These are phyloP conservation scores for Acanthamoeba sp. DNA, from an alignment of 208 protist genomes.

Conservation along the genomic window DNA sequence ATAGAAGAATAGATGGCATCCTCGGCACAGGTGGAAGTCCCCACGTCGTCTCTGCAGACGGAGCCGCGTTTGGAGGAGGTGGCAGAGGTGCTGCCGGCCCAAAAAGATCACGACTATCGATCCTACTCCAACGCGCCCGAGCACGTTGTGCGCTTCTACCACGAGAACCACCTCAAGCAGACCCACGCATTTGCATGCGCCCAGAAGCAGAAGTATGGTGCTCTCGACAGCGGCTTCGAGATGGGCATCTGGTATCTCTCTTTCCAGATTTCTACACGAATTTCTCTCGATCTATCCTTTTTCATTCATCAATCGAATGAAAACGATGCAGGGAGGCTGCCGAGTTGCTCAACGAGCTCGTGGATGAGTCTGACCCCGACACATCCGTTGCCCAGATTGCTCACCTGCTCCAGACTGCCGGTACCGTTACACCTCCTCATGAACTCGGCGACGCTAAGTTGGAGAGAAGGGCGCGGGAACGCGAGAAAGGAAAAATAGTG, in stretches of 20 bases:
- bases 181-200: constrained; percentile 68
- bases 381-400: constrained; percentile 83
- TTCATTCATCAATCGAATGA: background rate
- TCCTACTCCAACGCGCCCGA: background rate
- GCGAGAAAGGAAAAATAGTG: too few relatives aligned
- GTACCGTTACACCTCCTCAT: constrained; percentile 63
- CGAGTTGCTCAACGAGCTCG: constrained; percentile 82
- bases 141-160: constrained; percentile 70
- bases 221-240: constrained; percentile 41
- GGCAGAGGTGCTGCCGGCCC: constrained; percentile 16
- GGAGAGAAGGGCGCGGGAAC: too few relatives aligned
- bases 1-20: background rate
- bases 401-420: constrained; percentile 86
- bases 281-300: background rate
- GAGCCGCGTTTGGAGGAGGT: background rate
- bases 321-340: constrained; percentile 78
- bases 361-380: constrained; percentile 86
- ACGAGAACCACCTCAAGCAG: constrained; percentile 77
- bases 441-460: too few relatives aligned
- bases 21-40: background rate
- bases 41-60: background rate
- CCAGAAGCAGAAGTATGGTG: constrained; percentile 29
- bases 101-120: constrained; percentile 13
- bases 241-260: constrained; percentile 77
- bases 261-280: background rate